Evolutionary conservation across 2,329 filamentous ascomycete species (phyloP).

Genomic region (Xylaria sp.): DNA sequence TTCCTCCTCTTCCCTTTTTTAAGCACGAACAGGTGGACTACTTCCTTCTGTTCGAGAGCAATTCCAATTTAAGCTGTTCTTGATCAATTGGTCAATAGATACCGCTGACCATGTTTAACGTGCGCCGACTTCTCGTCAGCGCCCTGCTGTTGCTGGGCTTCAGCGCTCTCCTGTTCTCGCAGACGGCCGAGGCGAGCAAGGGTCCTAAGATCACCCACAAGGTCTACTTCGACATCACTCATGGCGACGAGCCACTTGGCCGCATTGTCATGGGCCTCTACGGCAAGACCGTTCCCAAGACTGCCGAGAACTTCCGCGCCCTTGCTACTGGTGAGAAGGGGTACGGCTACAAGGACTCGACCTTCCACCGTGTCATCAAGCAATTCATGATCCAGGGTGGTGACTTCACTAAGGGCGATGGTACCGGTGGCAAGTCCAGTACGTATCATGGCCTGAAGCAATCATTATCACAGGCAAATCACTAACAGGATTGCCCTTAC

Average conservation of each 20-base stretch:
- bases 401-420: conserved; percentile 85
- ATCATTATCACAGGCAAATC: neutral
- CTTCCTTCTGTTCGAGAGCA: conserved; percentile 28
- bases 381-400: conserved; percentile 92
- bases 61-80: conserved; percentile 1
- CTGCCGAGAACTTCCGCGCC: conserved; percentile 78
- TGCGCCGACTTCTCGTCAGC: conserved; percentile 77
- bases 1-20: conserved; percentile 25
- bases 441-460: conserved; percentile 52
- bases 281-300: conserved; percentile 87
- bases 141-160: conserved; percentile 60
- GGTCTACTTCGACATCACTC: conserved; percentile 87
- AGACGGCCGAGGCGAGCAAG: conserved; percentile 78
- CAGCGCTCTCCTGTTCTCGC: conserved; percentile 61
- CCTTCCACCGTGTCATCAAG: conserved; percentile 92
- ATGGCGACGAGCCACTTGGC: conserved; percentile 79
- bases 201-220: conserved; percentile 97
- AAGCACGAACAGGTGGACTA: conserved; percentile 31
- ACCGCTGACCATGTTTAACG: conserved; percentile 72
- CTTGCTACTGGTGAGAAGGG: conserved; percentile 88
- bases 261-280: conserved; percentile 85
- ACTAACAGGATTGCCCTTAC: conserved; percentile 35
- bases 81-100: conserved; percentile 23
- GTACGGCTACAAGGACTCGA: conserved; percentile 82
- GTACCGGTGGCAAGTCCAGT: conserved; percentile 88